Conservation (phyloP, 306 rosid genomes). For the Casuarina cunninghamiana region DNA sequence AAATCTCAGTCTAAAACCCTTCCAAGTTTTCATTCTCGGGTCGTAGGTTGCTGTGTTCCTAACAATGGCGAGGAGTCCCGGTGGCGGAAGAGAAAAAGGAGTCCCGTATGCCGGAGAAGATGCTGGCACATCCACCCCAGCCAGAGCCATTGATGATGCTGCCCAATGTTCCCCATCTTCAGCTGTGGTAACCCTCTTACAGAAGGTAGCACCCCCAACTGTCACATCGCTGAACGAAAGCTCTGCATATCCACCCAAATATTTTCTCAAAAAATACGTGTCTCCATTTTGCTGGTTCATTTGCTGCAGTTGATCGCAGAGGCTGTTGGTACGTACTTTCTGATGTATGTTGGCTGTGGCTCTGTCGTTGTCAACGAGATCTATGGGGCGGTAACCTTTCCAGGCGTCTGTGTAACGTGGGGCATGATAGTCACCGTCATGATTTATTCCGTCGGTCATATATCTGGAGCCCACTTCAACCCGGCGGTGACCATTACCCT, state of each 20-base stretch:
- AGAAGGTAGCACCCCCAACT: conserved; percentile 22
- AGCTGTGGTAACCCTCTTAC: background rate
- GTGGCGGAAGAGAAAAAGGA: conserved; percentile 12
- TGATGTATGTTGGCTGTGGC: conserved; percentile 42
- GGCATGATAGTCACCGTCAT: conserved; percentile 43
- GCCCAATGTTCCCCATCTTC: conserved; percentile 21
- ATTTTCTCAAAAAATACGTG: background rate
- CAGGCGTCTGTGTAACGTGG: conserved; percentile 40
- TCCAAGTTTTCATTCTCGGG: background rate
- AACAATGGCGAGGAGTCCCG: conserved; percentile 20
- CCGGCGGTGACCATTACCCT: conserved; percentile 38
- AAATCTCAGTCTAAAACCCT: background rate
- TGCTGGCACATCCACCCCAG: background rate
- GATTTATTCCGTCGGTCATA: conserved; percentile 38
- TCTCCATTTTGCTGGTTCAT: background rate
- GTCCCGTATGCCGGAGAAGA: conserved; percentile 30
- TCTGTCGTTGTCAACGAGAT: conserved; percentile 36
- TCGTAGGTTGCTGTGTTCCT: background rate
- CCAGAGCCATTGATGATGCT: background rate
- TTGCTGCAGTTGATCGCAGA: conserved; percentile 36
- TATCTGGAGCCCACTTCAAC: conserved; percentile 45
- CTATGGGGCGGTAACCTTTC: conserved; percentile 33
- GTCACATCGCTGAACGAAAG: too few species aligned
- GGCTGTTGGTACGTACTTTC: conserved; percentile 36
- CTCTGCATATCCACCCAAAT: too few species aligned